A percentile compares a stretch with the other conserved stretches of the same genome.
phyloP scores from a whole-genome alignment of 768 basidiomycete species.

The Hirschioporus abietinus region DNA sequence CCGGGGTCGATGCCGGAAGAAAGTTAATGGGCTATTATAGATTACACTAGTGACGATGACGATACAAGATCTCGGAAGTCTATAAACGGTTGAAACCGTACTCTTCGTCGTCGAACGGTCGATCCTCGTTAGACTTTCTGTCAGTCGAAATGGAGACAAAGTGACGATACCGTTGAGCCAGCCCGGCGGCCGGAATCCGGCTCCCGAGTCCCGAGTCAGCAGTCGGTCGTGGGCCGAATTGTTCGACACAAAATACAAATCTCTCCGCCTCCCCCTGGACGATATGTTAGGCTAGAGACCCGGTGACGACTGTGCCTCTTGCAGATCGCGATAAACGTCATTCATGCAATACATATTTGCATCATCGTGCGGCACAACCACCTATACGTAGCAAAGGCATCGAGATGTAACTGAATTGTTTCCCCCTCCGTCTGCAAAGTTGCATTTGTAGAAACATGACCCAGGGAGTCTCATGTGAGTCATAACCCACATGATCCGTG shows the following conservation, averaged over 20 bases:
- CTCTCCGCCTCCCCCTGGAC: neutral
- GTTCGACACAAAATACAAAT: neutral
- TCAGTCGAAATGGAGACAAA: neutral
- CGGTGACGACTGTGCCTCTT: neutral
- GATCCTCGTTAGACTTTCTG: conserved; percentile 7
- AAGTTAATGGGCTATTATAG: too few relatives aligned
- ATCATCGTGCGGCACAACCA: neutral
- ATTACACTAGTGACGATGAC: too few relatives aligned
- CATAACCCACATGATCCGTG: neutral
- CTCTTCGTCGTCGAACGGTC: too few relatives aligned
- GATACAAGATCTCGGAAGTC: too few relatives aligned
- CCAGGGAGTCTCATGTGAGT: neutral
- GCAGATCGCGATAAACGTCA: neutral
- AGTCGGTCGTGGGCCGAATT: neutral
- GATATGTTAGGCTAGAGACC: neutral
- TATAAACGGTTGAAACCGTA: too few relatives aligned
- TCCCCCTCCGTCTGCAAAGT: neutral
- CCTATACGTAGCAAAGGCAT: too few relatives aligned
- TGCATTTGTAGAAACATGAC: neutral
- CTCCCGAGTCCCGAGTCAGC: too few relatives aligned
- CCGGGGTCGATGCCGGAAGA: too few relatives aligned
- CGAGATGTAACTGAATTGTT: neutral
- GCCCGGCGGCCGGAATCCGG: too few relatives aligned
- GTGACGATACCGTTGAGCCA: neutral
- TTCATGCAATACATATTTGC: neutral